Evolutionary conservation across 2,329 filamentous ascomycete species (phyloP), one percentile per base, ranked within the genome.

Genomic region (Colletotrichum liriopes): DNA sequence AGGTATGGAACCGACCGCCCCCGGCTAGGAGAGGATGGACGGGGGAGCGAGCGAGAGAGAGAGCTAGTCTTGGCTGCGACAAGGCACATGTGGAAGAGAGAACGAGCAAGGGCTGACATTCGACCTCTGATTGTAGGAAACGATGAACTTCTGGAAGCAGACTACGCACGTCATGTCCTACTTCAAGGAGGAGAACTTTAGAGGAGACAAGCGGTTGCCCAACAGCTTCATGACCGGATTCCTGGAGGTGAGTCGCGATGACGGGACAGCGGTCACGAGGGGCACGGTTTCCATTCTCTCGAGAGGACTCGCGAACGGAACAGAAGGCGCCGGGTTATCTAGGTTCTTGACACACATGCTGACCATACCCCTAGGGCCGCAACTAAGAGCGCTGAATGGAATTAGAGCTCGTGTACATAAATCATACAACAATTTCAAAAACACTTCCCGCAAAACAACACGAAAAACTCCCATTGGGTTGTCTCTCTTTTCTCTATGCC

Each of bases 81-180:
- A 41, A 52, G 32, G 52, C 20, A 45, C n/a, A n/a, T 26, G 16
- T 6, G 49, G 18, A 18, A 32, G 3, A 35, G 26, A n/a, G 37
- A 29, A 5, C 23, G 39, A 35, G 43, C 14, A 5, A 29, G 20
- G 14, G 49, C 65, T 61, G 47, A 60, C 45, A 16, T 16, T 3
- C 11, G 8, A 12, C 6, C 18, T 23, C 3, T 35, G 5, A 18
- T 41, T 63, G 69, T 77, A 98, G 95, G 96, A 99, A 89, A 99
- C 94, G 65, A 91, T 99, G 88, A 99, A 99, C 87, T 99, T 93
- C 89, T 99, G 96, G 96, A 98, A 98, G 86, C 96, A 99, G 85
- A 89, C 95, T 74, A 93, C 93, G 75, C 96, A 99, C 83, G 90
- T 99, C 77, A 94, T 99, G 90, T 95, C 96, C 79, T 99, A 98